Conservation (phyloP, 768 basidiomycete species). For the Collybiopsis confluens region DNA sequence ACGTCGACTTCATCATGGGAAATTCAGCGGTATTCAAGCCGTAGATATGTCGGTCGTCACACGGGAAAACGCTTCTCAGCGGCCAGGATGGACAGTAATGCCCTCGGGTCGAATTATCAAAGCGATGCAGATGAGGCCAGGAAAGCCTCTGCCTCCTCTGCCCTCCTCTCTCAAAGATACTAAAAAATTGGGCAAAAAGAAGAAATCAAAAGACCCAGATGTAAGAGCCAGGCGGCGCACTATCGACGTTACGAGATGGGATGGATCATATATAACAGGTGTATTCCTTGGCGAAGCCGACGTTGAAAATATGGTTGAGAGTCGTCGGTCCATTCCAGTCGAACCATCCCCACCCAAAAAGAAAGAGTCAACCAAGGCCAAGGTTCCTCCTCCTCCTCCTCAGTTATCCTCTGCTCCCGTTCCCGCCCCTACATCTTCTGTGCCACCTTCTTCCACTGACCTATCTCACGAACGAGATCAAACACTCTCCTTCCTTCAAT, state of each 20-base stretch:
- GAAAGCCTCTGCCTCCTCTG: conserved; percentile 46
- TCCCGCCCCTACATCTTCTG: conserved; percentile 8
- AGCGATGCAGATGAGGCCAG: conserved; percentile 69
- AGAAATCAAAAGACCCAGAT: conserved; percentile 45
- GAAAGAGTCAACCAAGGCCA: conserved; percentile 11
- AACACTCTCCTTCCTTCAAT: conserved; percentile 43
- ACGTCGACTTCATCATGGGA: conserved; percentile 24
- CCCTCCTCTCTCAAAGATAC: conserved; percentile 16
- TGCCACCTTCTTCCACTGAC: conserved; percentile 17
- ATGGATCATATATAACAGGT: conserved; percentile 66
- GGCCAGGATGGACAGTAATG: conserved; percentile 67
- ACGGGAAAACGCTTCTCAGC: conserved; percentile 45
- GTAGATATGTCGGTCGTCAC: conserved; percentile 65
- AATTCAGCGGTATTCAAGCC: conserved; percentile 39
- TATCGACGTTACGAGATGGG: conserved; percentile 74
- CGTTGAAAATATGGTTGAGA: conserved; percentile 4
- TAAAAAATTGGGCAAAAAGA: conserved; percentile 37
- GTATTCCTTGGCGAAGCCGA: conserved; percentile 46
- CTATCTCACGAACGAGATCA: conserved; percentile 40
- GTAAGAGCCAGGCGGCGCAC: conserved; percentile 54
- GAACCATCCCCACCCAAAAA: conserved; percentile 11
- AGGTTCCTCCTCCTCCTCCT: background rate
- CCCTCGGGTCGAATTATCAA: conserved; percentile 60
- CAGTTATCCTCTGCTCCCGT: background rate
- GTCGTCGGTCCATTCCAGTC: conserved; percentile 11